Base-by-base conservation (phyloP, 2,329 filamentous ascomycete species). In the Fusarium clavum region DNA sequence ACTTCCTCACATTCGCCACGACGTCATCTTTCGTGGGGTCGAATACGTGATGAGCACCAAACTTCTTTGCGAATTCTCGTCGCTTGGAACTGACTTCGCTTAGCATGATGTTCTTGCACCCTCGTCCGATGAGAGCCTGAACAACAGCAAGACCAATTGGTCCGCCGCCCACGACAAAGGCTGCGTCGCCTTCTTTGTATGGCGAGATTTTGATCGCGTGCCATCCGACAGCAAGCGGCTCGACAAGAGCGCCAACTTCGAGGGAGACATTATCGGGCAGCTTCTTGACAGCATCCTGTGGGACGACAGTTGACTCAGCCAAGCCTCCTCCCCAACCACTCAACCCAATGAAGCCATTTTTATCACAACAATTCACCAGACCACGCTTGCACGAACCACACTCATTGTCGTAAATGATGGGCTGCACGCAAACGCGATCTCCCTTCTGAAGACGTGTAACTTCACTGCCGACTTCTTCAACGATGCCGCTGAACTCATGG, bases 21-120 rank as follows among this genome's bases (percentile, higher is more conserved):
- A 66, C 63, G 13, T 66, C 61, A 3, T 66, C 54, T 7, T 66
- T 66, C 6, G 61, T 66, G 2, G 63, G 63, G 24, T 66, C 63
- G 1, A 66, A 61, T 0, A 66, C 61, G 30, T 66, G 47, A 12
- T 66, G 63, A 3, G 63, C 63, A 25, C 63, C 63, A 20, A 66
- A 66, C 0, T 49, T 66, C 43, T 32, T 66, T 5, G 63, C 63
- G 5, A 66, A 66, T 22, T 66, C 63, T 4, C 61, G 61, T 2
- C 63, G 43, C 5, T 43, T 66, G 1, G 63, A 53, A 13, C 63
- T 66, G 29, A 66, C 63, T 5, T 66, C 63, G 1, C 47, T 66
- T 1, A 66, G 8, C 1, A 66, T 66, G 20, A 66, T 66, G n/a
- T 53, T 66, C 14, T 66, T 66, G 18, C 63, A 66, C 1, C 61